Base-by-base conservation (phyloP, 345 rosid species). In the Laguncularia racemosa region DNA sequence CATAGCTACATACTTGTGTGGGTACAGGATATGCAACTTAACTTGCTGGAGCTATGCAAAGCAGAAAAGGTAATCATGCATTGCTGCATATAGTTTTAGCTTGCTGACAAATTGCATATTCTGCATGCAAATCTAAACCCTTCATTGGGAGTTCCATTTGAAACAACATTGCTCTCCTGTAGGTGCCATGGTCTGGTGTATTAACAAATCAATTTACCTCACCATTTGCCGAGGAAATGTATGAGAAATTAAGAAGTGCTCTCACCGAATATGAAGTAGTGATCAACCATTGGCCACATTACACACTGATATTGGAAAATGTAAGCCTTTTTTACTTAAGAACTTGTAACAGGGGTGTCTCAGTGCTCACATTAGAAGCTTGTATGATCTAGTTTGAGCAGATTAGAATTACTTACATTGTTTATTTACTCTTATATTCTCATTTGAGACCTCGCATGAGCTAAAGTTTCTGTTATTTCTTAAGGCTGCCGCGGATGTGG, bases 171-270 rank as follows among this genome's bases (percentile, higher is more conserved):
- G 2, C 38, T 13, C 48, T 43, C 16, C 45, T 71, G 62, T 79
- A 86, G 96, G 85, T 89, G 45, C 86, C 89, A 14, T 89, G 93
- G 89, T 81, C 89, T 44, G 96, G 98, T 64, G 86, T 84, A 51
- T 63, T 78, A 59, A 82, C 96, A 69, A 92, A 83, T 65, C 82
- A 92, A 72, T 81, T 88, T 61, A 89, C 97, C 46, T 89, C 96
- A 67, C 96, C 96, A 16, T 93, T 93, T 68, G 95, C 95, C 21
- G 97, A 93, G 73, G 95, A 86, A 68, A 86, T 89, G 88, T 89
- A 89, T 59, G 95, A 80, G 67, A 86, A 87, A 67, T 75, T 89
- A 59, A 84, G 68, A 70, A 84, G 82, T 52, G 79, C 81, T 40
- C 89, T 91, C 52, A 48, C 68, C 50, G 95, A 83, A 59, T 93